A percentile compares a stretch with the other conserved stretches of the same genome.
phyloP scores from a whole-genome alignment of 73 alveolate genomes.

The Uronychia setigera region DNA sequence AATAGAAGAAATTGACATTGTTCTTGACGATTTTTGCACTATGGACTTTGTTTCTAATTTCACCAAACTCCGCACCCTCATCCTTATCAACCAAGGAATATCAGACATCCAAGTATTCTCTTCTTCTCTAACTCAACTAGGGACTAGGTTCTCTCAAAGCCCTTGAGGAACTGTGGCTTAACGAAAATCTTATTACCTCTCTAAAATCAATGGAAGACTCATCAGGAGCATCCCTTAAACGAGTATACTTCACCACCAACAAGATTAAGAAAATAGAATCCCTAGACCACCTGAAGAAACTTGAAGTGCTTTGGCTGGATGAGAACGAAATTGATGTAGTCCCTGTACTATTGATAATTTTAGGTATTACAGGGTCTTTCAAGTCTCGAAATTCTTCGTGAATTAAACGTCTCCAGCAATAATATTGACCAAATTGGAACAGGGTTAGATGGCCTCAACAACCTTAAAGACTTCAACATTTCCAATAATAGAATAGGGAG shows the following conservation, averaged over 20 bases:
- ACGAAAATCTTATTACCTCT: slow-evolving; percentile 35
- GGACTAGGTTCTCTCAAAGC: slow-evolving; percentile 33
- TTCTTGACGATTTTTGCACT: slow-evolving; percentile 70
- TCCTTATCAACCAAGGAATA: slow-evolving; percentile 74
- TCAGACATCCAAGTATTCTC: slow-evolving; percentile 57
- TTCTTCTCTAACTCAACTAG: slow-evolving; percentile 55
- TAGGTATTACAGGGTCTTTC: slow-evolving; percentile 2
- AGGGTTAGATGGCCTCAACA: slow-evolving; percentile 59
- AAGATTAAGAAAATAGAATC: slow-evolving; percentile 39
- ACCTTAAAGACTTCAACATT: slow-evolving; percentile 60
- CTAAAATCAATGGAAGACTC: slow-evolving; percentile 41
- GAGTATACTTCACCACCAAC: slow-evolving; percentile 41
- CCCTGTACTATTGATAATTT: slow-evolving; percentile 5
- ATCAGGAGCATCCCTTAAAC: slow-evolving; percentile 2
- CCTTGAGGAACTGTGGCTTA: slow-evolving; percentile 46
- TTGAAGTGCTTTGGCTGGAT: slow-evolving; percentile 12
- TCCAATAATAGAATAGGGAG: slow-evolving; percentile 70
- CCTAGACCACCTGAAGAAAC: slow-evolving; percentile 24
- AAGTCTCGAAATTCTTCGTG: not conserved
- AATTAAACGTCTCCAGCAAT: slow-evolving; percentile 23
- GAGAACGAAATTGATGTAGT: slow-evolving; percentile 38
- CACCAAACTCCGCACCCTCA: slow-evolving; percentile 59
- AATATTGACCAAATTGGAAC: slow-evolving; percentile 51
- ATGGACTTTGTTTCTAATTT: slow-evolving; percentile 73
- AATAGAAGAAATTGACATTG: slow-evolving; percentile 63